phyloP scores from a whole-genome alignment of 2,329 filamentous ascomycete genomes.

The Colletotrichum nymphaeae region DNA sequence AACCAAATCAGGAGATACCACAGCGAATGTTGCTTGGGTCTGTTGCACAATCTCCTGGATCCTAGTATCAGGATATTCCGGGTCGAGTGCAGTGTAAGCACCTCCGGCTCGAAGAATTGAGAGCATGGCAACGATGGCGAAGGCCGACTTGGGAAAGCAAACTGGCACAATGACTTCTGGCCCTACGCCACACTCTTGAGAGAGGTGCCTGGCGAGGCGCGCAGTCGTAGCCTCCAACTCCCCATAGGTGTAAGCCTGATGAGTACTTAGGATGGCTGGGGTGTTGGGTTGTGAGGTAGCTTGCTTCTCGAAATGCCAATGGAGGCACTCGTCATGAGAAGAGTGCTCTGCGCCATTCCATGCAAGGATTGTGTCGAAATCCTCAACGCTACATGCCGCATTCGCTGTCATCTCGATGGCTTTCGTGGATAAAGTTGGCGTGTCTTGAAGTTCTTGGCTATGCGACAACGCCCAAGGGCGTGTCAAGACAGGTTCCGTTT shows the following conservation, averaged over 20 bases:
- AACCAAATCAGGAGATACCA: too few species aligned
- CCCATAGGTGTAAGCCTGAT: not conserved
- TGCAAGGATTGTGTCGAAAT: not conserved
- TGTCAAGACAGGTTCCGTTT: not conserved
- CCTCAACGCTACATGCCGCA: too few species aligned
- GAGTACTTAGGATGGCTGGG: not conserved
- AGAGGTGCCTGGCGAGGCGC: not conserved
- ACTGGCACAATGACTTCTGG: not conserved
- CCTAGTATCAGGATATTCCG: slow-evolving; percentile 7
- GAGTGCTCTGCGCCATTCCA: not conserved
- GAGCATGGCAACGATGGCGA: not conserved
- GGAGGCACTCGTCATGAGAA: not conserved
- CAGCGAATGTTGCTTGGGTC: not conserved
- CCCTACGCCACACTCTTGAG: not conserved
- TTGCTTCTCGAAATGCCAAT: not conserved
- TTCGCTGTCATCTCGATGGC: not conserved
- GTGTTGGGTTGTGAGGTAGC: not conserved
- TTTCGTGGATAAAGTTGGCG: not conserved
- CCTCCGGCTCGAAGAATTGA: not conserved
- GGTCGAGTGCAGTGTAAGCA: slow-evolving; percentile 15
- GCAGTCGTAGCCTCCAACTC: not conserved
- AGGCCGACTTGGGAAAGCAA: not conserved
- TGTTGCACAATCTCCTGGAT: slow-evolving; percentile 32
- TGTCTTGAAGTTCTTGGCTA: not conserved
- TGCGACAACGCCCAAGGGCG: not conserved